These are phyloP conservation scores for Pistacia vera DNA, from an alignment of 345 rosid species.

Conservation along the genomic window DNA sequence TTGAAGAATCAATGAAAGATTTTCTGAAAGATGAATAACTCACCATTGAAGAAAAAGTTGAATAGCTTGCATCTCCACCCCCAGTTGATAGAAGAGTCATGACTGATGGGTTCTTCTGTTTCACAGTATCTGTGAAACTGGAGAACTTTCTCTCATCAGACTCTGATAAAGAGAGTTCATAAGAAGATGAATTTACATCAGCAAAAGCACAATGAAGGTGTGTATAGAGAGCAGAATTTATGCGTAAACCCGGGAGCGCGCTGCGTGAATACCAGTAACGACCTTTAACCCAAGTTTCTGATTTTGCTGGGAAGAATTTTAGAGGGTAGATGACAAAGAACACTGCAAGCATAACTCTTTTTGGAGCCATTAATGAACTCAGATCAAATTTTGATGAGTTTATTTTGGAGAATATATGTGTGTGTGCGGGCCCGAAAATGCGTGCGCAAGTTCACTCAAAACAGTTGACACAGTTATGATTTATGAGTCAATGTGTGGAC, in stretches of 20 bases:
- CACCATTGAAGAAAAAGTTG: constrained; percentile 5
- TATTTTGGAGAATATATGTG: no score
- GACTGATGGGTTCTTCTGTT: constrained; percentile 27
- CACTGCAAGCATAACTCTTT: neutral
- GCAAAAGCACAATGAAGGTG: constrained; percentile 40
- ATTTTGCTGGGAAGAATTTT: neutral
- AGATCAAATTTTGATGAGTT: no score
- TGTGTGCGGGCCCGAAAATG: no score
- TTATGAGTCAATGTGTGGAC: no score
- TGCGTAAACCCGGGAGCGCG: constrained; percentile 16
- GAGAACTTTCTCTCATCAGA: neutral
- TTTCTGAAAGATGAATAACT: constrained; percentile 16
- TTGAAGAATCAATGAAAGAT: constrained; percentile 11
- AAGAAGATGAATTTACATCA: constrained; percentile 24
- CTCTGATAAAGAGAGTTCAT: neutral
- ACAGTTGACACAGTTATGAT: no score
- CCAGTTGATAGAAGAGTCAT: constrained; percentile 25
- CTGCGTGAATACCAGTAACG: no score
- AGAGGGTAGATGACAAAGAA: neutral
- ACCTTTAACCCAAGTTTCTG: constrained; percentile 9
- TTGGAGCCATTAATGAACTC: neutral
- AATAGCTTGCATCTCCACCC: neutral
- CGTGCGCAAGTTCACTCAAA: no score
- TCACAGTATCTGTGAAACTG: neutral
- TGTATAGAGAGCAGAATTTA: constrained; percentile 34